Evolutionary conservation across 345 rosid species (phyloP).

Genomic region (Ceriops tagal): DNA sequence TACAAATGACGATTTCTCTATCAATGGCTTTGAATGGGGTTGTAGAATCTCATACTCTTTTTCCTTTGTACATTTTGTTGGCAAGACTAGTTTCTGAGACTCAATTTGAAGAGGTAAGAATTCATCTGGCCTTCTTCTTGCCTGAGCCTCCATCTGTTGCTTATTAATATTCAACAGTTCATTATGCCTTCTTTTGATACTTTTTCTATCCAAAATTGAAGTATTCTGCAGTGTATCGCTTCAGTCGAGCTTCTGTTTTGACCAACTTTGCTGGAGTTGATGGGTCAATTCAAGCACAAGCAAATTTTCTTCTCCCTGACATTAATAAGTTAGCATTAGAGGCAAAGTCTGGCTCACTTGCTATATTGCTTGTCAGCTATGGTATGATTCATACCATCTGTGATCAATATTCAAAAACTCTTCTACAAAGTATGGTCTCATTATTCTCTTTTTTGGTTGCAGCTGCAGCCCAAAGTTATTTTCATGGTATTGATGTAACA

Average conservation of each 20-base stretch:
- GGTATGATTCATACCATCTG: conserved; percentile 44
- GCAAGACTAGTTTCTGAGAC: conserved; percentile 68
- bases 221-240: conserved; percentile 88
- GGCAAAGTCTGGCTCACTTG: conserved; percentile 74
- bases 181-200: conserved; percentile 11
- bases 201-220: conserved; percentile 41
- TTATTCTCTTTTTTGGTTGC: conserved; percentile 21
- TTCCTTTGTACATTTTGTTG: conserved; percentile 76
- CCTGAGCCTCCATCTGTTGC: no score
- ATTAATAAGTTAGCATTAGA: conserved; percentile 69
- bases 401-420: not conserved
- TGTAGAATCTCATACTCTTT: conserved; percentile 43
- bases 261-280: conserved; percentile 66
- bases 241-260: conserved; percentile 73
- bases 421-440: conserved; percentile 12
- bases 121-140: not conserved
- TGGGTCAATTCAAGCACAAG: conserved; percentile 65
- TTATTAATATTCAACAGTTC: no score
- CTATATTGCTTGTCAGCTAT: conserved; percentile 76
- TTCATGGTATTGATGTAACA: conserved; percentile 53
- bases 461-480: conserved; percentile 72
- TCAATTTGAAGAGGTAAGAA: conserved; percentile 57
- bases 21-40: conserved; percentile 51
- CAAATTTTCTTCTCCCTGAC: conserved; percentile 79
- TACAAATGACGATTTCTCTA: conserved; percentile 68